Conservation (phyloP, 768 basidiomycete species). For the Lactarius trivialis region DNA sequence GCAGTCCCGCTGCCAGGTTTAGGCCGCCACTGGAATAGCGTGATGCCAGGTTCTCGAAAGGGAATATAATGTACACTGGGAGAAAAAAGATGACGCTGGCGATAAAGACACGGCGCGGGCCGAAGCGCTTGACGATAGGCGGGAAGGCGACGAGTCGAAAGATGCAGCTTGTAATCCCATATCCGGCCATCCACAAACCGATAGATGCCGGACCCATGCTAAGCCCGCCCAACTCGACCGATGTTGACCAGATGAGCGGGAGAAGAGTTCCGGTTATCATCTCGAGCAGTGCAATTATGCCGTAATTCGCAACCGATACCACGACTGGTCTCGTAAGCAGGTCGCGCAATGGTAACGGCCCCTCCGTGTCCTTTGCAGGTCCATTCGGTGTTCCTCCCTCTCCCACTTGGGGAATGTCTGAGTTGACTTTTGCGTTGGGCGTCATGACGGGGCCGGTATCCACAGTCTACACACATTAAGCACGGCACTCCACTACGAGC, state of each 20-base stretch:
- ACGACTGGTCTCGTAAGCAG: conserved; percentile 34
- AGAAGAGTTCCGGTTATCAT: conserved; percentile 34
- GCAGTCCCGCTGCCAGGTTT: not conserved
- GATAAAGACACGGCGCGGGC: too few relatives aligned
- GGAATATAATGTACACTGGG: conserved; percentile 28
- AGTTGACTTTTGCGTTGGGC: not conserved
- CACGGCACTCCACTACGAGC: not conserved
- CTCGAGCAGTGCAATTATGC: conserved; percentile 37
- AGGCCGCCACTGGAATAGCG: not conserved
- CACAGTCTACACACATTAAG: not conserved
- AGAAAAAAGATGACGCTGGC: conserved; percentile 25
- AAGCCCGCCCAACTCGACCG: too few relatives aligned
- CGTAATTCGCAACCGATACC: conserved; percentile 40
- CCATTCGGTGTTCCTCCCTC: not conserved
- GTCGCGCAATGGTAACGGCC: too few relatives aligned
- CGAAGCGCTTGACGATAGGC: conserved; percentile 28
- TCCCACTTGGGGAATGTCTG: not conserved
- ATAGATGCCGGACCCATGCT: too few relatives aligned
- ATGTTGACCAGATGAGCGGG: too few relatives aligned
- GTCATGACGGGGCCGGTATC: not conserved
- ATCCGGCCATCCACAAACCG: too few relatives aligned
- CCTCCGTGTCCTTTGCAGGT: too few relatives aligned
- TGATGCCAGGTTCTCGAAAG: conserved; percentile 19
- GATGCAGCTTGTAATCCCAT: conserved; percentile 34
- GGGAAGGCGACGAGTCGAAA: conserved; percentile 37